Conservation (phyloP, 2,329 filamentous ascomycete genomes). For the Xylaria sp. region DNA sequence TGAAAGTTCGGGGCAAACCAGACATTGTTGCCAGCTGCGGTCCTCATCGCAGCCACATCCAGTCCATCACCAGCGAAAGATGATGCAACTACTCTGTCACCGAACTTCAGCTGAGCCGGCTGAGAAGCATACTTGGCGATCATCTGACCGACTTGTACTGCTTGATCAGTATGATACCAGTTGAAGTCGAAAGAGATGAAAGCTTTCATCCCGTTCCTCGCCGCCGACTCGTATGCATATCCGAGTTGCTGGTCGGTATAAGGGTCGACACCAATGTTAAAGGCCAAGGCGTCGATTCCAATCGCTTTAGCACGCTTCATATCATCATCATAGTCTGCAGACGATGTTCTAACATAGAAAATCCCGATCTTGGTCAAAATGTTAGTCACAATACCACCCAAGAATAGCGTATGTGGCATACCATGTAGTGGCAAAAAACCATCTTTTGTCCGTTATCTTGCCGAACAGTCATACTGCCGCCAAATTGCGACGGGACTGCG, state of each 20-base stretch:
- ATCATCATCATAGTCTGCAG: slow-evolving; percentile 59
- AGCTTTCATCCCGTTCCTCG: slow-evolving; percentile 61
- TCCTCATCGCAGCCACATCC: slow-evolving; percentile 55
- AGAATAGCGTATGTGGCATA: not conserved
- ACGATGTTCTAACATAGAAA: slow-evolving; percentile 54
- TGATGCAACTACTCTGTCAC: slow-evolving; percentile 63
- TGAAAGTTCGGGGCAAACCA: slow-evolving; percentile 64
- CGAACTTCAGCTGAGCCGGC: slow-evolving; percentile 61
- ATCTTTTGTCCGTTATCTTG: slow-evolving; percentile 24
- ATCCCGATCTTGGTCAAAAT: slow-evolving; percentile 55
- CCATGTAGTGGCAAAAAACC: slow-evolving; percentile 34
- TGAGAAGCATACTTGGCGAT: slow-evolving; percentile 58
- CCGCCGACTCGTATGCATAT: slow-evolving; percentile 62
- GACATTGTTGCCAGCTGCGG: slow-evolving; percentile 57
- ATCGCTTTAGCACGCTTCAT: slow-evolving; percentile 58
- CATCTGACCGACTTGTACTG: slow-evolving; percentile 56
- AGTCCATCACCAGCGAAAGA: slow-evolving; percentile 63
- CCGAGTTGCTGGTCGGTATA: slow-evolving; percentile 59
- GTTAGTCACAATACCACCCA: not conserved
- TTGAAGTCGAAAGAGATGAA: slow-evolving; percentile 69
- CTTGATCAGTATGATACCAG: slow-evolving; percentile 55
- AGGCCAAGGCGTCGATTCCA: slow-evolving; percentile 52
- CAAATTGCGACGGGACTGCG: slow-evolving; percentile 19
- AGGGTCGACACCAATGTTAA: slow-evolving; percentile 61
- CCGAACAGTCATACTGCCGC: slow-evolving; percentile 10